phyloP scores from a whole-genome alignment of 2,329 filamentous ascomycete genomes.

The Cladophialophora chaetospira region DNA sequence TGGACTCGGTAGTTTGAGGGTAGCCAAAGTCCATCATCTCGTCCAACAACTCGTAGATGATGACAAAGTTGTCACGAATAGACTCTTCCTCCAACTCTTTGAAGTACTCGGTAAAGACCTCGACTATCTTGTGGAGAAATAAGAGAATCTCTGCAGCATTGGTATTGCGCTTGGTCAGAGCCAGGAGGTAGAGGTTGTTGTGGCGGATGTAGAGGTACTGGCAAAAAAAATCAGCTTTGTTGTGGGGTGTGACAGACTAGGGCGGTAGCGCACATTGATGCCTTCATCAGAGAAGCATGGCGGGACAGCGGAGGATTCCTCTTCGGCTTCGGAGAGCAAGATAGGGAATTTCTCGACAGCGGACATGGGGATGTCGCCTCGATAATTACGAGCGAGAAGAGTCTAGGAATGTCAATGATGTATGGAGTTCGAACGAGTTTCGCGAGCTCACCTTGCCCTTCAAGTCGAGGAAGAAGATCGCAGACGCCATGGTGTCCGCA shows the following conservation, averaged over 20 bases:
- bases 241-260: not conserved
- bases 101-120: constrained; percentile 99
- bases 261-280: constrained; percentile 70
- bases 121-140: constrained; percentile 96
- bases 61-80: constrained; percentile 98
- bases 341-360: constrained; percentile 97
- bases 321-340: constrained; percentile 95
- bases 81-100: constrained; percentile 98
- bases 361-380: constrained; percentile 98
- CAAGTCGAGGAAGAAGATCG: constrained; percentile 96
- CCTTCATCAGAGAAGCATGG: constrained; percentile 98
- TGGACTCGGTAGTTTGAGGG: constrained; percentile 95
- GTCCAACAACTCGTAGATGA: constrained; percentile 97
- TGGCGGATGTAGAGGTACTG: constrained; percentile 99
- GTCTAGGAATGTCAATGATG: constrained; percentile 60
- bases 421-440: not conserved
- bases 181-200: constrained; percentile 98
- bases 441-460: constrained; percentile 84
- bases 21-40: constrained; percentile 99
- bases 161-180: constrained; percentile 96
- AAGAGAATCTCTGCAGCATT: constrained; percentile 98
- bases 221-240: constrained; percentile 9
- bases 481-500: constrained; percentile 76
- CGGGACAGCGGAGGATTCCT: constrained; percentile 95
- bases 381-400: constrained; percentile 96